Evolutionary conservation across 352 stramenopile species (phyloP).

Genomic region (Phytopythium chamaehyphon): DNA sequence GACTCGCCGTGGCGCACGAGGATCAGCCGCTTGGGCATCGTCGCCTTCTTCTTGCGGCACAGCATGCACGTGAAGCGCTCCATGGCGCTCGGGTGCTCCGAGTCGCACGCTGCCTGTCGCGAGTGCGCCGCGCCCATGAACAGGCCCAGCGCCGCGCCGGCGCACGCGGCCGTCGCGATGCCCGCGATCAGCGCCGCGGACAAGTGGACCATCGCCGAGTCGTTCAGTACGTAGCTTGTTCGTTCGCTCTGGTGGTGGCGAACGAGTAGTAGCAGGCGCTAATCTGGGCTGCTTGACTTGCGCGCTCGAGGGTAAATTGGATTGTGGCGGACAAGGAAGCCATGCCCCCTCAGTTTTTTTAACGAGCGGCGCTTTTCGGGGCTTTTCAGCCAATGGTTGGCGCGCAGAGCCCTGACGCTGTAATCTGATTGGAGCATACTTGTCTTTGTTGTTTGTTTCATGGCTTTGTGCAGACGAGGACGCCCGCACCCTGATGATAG

Average conservation of each 20-base stretch:
- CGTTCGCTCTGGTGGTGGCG: too few species aligned
- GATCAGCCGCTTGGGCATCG: constrained; percentile 73
- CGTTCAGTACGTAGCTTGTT: too few species aligned
- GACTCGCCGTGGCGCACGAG: constrained; percentile 83
- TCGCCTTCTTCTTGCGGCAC: constrained; percentile 34
- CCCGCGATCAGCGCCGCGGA: constrained; percentile 38
- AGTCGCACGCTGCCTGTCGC: constrained; percentile 8
- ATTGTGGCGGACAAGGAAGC: constrained; percentile 1
- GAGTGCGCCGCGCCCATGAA: constrained; percentile 11
- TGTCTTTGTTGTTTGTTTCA: constrained; percentile 6
- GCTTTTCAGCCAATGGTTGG: constrained; percentile 2
- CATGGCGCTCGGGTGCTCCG: constrained; percentile 16
- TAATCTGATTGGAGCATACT: constrained; percentile 5
- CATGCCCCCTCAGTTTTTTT: too few species aligned
- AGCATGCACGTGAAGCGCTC: constrained; percentile 34
- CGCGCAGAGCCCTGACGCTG: background rate
- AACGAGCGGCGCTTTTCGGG: background rate
- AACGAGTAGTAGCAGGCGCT: background rate
- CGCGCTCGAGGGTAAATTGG: constrained; percentile 1
- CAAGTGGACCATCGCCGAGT: constrained; percentile 43
- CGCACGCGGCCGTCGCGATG: constrained; percentile 37
- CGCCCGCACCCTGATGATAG: background rate
- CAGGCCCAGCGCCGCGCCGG: constrained; percentile 36
- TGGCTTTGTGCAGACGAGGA: constrained; percentile 6
- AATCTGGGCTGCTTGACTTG: background rate